These are phyloP conservation scores for Flaveria floridana DNA, from an alignment of 140 eudicot genomes.

Conservation along the genomic window DNA sequence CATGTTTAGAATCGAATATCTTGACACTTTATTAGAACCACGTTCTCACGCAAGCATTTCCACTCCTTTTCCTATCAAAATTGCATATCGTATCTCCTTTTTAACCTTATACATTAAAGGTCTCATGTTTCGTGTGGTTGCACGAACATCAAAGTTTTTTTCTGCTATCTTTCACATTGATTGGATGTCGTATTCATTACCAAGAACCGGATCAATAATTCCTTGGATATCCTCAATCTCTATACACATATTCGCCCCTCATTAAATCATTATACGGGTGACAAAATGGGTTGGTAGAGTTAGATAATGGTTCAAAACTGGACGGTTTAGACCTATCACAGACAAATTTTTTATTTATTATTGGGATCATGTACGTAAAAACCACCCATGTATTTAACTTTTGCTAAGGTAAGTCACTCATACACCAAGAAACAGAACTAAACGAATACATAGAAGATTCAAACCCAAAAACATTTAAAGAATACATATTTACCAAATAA, in stretches of 20 bases:
- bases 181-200: conserved; percentile 75
- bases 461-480: too few species aligned
- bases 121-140: conserved; percentile 80
- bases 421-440: too few species aligned
- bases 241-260: conserved; percentile 79
- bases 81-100: conserved; percentile 91
- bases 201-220: conserved; percentile 73
- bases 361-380: too few species aligned
- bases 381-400: too few species aligned
- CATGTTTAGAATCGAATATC: conserved; percentile 51
- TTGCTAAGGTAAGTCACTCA: too few species aligned
- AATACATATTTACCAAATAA: too few species aligned
- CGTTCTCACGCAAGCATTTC: conserved; percentile 53
- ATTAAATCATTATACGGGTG: background rate
- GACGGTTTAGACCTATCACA: background rate
- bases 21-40: conserved; percentile 71
- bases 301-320: background rate
- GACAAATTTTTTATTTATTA: background rate
- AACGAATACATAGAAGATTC: too few species aligned
- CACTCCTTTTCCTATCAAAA: conserved; percentile 65
- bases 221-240: conserved; percentile 96
- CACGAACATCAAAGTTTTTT: conserved; percentile 81
- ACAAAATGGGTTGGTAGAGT: background rate
- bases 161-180: conserved; percentile 99
- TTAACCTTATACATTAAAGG: conserved; percentile 89